phyloP scores from a whole-genome alignment of 2,329 filamentous ascomycete species.

The Periconia digitata region DNA sequence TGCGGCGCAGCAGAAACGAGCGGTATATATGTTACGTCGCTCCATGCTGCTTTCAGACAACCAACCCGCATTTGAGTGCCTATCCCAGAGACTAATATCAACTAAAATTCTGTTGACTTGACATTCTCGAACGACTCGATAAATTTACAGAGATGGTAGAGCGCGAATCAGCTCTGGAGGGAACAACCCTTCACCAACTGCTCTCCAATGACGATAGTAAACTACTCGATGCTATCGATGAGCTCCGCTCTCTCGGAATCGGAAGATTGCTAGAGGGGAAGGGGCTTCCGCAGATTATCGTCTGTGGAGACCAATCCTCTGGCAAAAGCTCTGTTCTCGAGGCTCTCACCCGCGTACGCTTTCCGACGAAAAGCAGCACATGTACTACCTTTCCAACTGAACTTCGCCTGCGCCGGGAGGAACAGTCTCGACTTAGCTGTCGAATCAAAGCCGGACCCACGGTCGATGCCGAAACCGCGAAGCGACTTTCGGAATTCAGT shows the following conservation, averaged over 20 bases:
- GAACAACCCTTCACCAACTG: slow-evolving; percentile 15
- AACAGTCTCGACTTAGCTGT: slow-evolving; percentile 31
- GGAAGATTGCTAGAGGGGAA: slow-evolving; percentile 26
- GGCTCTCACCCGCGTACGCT: slow-evolving; percentile 61
- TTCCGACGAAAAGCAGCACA: slow-evolving; percentile 55
- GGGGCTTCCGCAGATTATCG: slow-evolving; percentile 34
- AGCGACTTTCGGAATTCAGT: slow-evolving; percentile 17
- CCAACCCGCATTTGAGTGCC: slow-evolving; percentile 4
- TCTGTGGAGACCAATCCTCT: slow-evolving; percentile 46
- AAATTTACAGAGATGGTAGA: slow-evolving; percentile 5
- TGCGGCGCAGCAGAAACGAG: slow-evolving; percentile 5
- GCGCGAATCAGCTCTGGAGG: slow-evolving; percentile 7
- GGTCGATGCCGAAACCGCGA: slow-evolving; percentile 6
- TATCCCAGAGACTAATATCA: slow-evolving; percentile 5
- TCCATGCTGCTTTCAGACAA: slow-evolving; percentile 3
- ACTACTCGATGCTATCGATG: slow-evolving; percentile 56
- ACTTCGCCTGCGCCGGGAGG: slow-evolving; percentile 52
- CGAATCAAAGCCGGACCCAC: slow-evolving; percentile 5
- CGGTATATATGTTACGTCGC: slow-evolving; percentile 3
- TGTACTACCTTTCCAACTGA: slow-evolving; percentile 64
- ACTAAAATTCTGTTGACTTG: slow-evolving; percentile 5
- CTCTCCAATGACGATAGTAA: slow-evolving; percentile 33
- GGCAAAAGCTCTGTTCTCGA: slow-evolving; percentile 66
- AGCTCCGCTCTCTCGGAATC: slow-evolving; percentile 51
- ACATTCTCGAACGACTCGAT: slow-evolving; percentile 4